Conservation (phyloP, 129 eudicot genomes). For the Helianthus tuberosus region DNA sequence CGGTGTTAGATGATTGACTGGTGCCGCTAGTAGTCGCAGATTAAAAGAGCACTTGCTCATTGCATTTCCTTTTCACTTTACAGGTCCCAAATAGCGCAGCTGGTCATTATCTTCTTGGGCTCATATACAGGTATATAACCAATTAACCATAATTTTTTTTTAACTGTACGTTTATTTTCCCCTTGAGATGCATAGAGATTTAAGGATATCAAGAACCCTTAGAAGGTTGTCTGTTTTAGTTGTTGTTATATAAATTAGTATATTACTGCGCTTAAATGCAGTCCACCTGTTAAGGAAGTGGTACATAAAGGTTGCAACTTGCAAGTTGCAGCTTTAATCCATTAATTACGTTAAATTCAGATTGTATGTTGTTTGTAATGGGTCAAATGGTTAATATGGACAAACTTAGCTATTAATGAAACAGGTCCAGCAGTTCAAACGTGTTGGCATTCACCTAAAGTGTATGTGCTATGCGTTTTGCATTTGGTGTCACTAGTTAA, state of each 20-base stretch:
- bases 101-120: slow-evolving; percentile 99
- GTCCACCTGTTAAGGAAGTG: not conserved
- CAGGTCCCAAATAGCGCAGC: slow-evolving; percentile 99
- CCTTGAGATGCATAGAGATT: not conserved
- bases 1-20: not conserved
- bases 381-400: not conserved
- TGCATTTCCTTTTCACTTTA: slow-evolving; percentile 16
- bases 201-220: not conserved
- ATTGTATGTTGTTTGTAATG: not conserved
- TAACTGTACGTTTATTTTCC: not conserved
- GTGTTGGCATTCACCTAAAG: slow-evolving; percentile 3
- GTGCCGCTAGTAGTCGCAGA: not conserved
- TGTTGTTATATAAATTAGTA: not conserved
- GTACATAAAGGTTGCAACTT: slow-evolving; percentile 1
- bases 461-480: slow-evolving; percentile 4
- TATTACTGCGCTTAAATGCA: not conserved
- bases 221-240: not conserved
- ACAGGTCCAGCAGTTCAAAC: slow-evolving; percentile 1
- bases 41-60: slow-evolving; percentile 34
- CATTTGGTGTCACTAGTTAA: slow-evolving; percentile 12
- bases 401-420: not conserved
- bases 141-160: slow-evolving; percentile 8
- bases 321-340: not conserved
- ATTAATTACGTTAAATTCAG: not conserved
- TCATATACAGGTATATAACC: slow-evolving; percentile 74